Conservation (phyloP, 208 protist species). For the Wallacemonas sp. region DNA sequence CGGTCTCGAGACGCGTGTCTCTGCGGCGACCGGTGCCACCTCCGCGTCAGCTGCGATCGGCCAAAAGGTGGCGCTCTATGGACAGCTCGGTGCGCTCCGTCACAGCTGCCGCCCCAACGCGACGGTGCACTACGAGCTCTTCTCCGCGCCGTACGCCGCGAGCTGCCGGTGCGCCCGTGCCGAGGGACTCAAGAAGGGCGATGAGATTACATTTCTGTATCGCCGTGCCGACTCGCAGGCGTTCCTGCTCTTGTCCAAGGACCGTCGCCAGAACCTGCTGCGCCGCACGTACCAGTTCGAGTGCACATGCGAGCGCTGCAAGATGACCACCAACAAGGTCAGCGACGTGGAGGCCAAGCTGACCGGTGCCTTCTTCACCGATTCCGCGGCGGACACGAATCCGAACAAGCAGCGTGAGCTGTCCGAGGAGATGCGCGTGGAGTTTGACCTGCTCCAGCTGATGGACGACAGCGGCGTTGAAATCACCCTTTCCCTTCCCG, state of each 20-base stretch:
- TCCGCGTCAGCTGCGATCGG: conserved; percentile 8
- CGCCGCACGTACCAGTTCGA: conserved; percentile 38
- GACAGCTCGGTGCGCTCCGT: conserved; percentile 32
- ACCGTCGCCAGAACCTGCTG: conserved; percentile 42
- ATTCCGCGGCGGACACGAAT: conserved; percentile 42
- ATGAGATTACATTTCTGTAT: conserved; percentile 53
- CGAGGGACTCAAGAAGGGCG: conserved; percentile 32
- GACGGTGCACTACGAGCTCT: conserved; percentile 34
- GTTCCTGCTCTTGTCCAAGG: conserved; percentile 52
- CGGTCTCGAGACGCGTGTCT: conserved; percentile 25
- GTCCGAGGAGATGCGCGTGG: conserved; percentile 33
- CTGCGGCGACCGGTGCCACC: not conserved
- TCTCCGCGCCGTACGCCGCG: conserved; percentile 34
- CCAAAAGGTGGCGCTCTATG: conserved; percentile 37
- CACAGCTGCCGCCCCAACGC: conserved; percentile 64
- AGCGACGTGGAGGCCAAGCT: conserved; percentile 36
- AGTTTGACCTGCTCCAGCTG: conserved; percentile 45
- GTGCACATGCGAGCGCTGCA: conserved; percentile 48
- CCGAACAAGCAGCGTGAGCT: conserved; percentile 27
- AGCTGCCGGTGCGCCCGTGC: conserved; percentile 37
- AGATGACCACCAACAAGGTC: conserved; percentile 11
- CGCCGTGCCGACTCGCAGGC: conserved; percentile 41
- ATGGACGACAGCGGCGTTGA: conserved; percentile 42
- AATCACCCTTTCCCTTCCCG: conserved; percentile 32
- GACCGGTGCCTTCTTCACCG: conserved; percentile 46